phyloP scores from a whole-genome alignment of 441 rosid genomes.

The Hura crepitans region DNA sequence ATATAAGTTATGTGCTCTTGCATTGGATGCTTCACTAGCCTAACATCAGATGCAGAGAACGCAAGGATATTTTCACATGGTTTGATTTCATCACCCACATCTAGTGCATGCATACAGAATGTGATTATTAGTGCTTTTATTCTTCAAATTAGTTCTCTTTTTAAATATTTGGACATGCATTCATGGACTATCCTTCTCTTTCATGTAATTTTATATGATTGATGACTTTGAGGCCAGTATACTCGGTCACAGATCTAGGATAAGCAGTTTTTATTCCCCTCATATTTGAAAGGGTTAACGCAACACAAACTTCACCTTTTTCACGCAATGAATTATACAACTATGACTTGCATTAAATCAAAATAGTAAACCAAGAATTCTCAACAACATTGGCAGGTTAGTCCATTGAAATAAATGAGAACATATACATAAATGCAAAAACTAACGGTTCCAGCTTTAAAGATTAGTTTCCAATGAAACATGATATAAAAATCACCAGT shows the following conservation, averaged over 20 bases:
- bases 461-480: slow-evolving; percentile 12
- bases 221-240: not conserved
- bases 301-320: not conserved
- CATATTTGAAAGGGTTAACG: not conserved
- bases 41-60: too few relatives aligned
- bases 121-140: not conserved
- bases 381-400: not conserved
- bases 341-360: not conserved
- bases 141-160: not conserved
- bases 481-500: slow-evolving; percentile 19
- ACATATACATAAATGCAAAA: not conserved
- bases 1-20: too few relatives aligned
- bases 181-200: not conserved
- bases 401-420: not conserved
- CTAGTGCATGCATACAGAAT: too few relatives aligned
- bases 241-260: not conserved
- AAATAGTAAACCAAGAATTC: not conserved
- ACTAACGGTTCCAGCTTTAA: slow-evolving; percentile 8
- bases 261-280: too few relatives aligned
- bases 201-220: not conserved
- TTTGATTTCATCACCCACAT: too few relatives aligned
- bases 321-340: not conserved
- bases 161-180: not conserved
- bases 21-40: too few relatives aligned
- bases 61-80: too few relatives aligned